A percentile compares a stretch with the other conserved stretches of the same genome.
Conservation (phyloP, 2,329 filamentous ascomycete genomes). For the Seiridium cupressi region DNA sequence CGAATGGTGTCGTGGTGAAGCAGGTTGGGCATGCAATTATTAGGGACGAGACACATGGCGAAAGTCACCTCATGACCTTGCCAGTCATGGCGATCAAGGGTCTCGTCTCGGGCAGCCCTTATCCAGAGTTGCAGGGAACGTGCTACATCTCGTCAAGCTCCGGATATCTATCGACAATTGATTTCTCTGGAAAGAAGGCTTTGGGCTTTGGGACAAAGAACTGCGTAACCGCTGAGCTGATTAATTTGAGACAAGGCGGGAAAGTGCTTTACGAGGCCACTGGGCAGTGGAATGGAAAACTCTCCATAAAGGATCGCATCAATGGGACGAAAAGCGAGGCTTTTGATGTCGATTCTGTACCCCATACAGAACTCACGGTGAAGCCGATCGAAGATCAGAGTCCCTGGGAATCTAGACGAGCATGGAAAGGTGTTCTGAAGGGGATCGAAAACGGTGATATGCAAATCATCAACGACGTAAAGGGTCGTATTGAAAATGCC, state of each 20-base stretch:
- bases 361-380: slow-evolving; percentile 10
- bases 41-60: slow-evolving; percentile 30
- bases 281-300: slow-evolving; percentile 23
- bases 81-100: slow-evolving; percentile 22
- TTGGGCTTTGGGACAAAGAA: slow-evolving; percentile 17
- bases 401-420: slow-evolving; percentile 22
- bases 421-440: slow-evolving; percentile 17
- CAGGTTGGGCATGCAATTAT: slow-evolving; percentile 23
- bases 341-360: slow-evolving; percentile 18
- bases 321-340: slow-evolving; percentile 12
- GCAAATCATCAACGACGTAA: slow-evolving; percentile 12
- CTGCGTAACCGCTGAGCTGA: slow-evolving; percentile 20
- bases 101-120: slow-evolving; percentile 17
- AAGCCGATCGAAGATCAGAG: slow-evolving; percentile 14
- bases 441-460: slow-evolving; percentile 17
- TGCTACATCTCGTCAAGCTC: slow-evolving; percentile 25
- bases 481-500: slow-evolving; percentile 19
- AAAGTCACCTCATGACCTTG: slow-evolving; percentile 25
- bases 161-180: slow-evolving; percentile 22
- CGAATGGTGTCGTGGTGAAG: slow-evolving; percentile 17
- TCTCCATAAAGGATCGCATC: slow-evolving; percentile 17
- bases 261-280: slow-evolving; percentile 23
- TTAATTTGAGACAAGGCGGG: slow-evolving; percentile 11
- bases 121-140: slow-evolving; percentile 22
- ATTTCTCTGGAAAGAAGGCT: slow-evolving; percentile 17